Evolutionary conservation across 179 eudicot species (phyloP), one percentile per base, ranked within the genome.

Genomic region (Carnegiea gigantea): DNA sequence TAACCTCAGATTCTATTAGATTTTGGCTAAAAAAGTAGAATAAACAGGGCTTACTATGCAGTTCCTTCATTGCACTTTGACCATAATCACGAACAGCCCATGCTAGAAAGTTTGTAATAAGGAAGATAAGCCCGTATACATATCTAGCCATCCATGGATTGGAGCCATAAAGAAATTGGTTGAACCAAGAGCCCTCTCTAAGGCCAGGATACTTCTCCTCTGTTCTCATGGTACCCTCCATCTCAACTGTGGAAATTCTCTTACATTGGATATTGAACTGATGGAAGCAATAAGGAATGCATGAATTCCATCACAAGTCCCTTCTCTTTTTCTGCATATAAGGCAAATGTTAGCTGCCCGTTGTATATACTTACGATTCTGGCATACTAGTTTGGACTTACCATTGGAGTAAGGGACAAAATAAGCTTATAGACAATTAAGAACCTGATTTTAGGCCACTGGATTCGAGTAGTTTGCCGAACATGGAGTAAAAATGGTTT

Each of bases 141-240:
- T 94, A 94, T 92, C 98, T 88, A 17, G 98, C 98, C 97, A 94
- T 92, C 93, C 90, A 94, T 24, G 98, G 98, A 82, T 94, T 94
- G 24, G 92, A 89, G 57, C 98, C 97, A 81, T 79, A 81, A 5
- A 84, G 84, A 67, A 94, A 94, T 67, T 94, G 98, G 72, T 83
- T 80, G 79, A 87, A 90, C 95, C 97, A 94, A 53, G 97, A 78
- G 21, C 92, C 91, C 46, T 87, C 88, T 77, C 76, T 79, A 74
- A 94, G 74, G 77, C 86, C 92, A 21, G 89, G 85, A 67, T 94
- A 92, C 86, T 89, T 89, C 49, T 79, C 87, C 74, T 81, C 81
- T 74, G 53, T 79, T 70, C 75, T 68, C 9, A 73, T 82, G 76
- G 79, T 76, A 54, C 70, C 78, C 79, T 86, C 88, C 86, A 86